Conservation (phyloP, 495 filamentous ascomycete species). For the Xylaria nigripes region DNA sequence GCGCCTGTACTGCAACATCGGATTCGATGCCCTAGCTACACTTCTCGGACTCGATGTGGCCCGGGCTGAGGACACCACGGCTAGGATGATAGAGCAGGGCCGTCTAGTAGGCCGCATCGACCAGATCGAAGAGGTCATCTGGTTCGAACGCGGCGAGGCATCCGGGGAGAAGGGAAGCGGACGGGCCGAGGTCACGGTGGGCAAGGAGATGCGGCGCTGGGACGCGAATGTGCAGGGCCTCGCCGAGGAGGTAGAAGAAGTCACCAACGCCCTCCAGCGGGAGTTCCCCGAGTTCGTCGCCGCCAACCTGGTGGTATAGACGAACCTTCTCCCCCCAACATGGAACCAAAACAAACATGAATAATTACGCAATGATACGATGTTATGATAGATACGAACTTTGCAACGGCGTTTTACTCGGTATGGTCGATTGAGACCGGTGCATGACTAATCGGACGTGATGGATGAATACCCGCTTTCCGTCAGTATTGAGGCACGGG, state of each 20-base stretch:
- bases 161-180: conserved; percentile 55
- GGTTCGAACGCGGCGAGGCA: conserved; percentile 67
- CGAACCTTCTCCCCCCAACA: too few relatives aligned
- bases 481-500: neutral
- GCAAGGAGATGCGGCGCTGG: conserved; percentile 71
- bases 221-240: conserved; percentile 78
- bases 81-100: conserved; percentile 91
- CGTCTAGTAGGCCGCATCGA: conserved; percentile 82
- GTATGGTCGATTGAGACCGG: neutral
- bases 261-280: conserved; percentile 64
- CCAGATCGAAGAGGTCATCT: conserved; percentile 84
- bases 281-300: conserved; percentile 57
- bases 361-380: neutral
- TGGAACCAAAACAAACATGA: neutral
- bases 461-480: neutral
- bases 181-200: conserved; percentile 49
- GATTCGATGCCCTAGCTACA: conserved; percentile 63
- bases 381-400: conserved; percentile 8
- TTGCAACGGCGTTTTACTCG: conserved; percentile 1
- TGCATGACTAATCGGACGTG: neutral
- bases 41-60: conserved; percentile 72
- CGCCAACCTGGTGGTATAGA: conserved; percentile 32
- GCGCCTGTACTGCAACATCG: conserved; percentile 83
- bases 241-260: conserved; percentile 80
- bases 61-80: conserved; percentile 84